These are phyloP conservation scores for Quercus bicolor DNA, from an alignment of 306 rosid genomes.

Conservation along the genomic window DNA sequence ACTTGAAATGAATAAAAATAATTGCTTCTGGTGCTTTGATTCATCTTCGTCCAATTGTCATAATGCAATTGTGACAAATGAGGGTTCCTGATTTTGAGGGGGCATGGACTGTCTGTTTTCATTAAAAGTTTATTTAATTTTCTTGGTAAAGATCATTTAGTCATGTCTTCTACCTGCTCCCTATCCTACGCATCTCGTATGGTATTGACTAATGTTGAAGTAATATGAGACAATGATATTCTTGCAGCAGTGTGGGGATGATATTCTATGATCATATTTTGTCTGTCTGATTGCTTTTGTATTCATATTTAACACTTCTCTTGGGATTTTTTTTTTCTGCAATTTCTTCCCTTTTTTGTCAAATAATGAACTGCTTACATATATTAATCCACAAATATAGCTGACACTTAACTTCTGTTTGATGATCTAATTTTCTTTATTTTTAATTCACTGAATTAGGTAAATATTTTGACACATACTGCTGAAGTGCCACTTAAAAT, in stretches of 20 bases:
- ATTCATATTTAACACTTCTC: not conserved
- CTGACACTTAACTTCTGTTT: not conserved
- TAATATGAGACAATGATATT: not conserved
- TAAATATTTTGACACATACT: slow-evolving; percentile 71
- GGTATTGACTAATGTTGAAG: not conserved
- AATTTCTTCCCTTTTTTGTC: not conserved
- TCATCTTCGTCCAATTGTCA: not conserved
- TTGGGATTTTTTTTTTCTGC: not conserved
- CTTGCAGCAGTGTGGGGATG: not conserved
- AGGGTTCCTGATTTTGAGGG: not conserved
- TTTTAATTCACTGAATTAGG: slow-evolving; percentile 34
- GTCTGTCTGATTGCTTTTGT: not conserved
- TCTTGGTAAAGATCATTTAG: not conserved
- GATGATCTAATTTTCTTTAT: not conserved
- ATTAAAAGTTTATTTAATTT: not conserved
- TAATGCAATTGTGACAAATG: not conserved
- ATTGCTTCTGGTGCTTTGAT: not conserved
- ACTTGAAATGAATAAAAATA: not conserved
- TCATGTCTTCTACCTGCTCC: not conserved
- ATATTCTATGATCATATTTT: not conserved
- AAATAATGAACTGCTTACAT: not conserved
- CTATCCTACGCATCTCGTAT: not conserved
- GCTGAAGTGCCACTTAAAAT: slow-evolving; percentile 32
- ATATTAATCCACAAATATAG: too few relatives aligned
- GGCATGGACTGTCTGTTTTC: not conserved